Percentiles rank a stretch among this genome's conserved stretches.
Conservation (phyloP, 108 stramenopile species). For the Conticribra weissflogii region DNA sequence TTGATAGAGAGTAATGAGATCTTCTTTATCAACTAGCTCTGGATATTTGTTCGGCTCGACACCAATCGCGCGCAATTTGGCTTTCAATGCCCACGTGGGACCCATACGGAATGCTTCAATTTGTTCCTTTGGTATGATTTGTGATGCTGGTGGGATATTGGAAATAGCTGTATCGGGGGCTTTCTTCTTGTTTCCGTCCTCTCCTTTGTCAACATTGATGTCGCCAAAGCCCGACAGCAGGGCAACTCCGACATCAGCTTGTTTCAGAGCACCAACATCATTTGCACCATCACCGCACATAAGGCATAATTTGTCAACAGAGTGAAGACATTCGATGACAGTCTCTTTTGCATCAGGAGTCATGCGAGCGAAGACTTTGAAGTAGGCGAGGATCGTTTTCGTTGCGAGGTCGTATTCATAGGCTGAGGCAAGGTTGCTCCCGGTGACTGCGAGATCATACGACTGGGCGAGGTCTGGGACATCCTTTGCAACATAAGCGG, state of each 20-base stretch:
- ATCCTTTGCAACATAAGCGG: conserved; percentile 56
- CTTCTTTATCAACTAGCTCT: conserved; percentile 80
- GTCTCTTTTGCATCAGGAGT: conserved; percentile 96
- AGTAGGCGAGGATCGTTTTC: conserved; percentile 70
- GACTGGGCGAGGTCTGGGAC: conserved; percentile 70
- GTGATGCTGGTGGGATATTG: conserved; percentile 26
- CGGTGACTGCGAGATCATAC: conserved; percentile 89
- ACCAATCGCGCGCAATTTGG: conserved; percentile 68
- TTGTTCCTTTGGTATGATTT: conserved; percentile 69
- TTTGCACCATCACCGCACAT: conserved; percentile 99
- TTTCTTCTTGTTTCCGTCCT: conserved; percentile 63
- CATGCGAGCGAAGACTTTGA: conserved; percentile 97
- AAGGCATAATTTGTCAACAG: conserved; percentile 79
- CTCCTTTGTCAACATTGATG: conserved; percentile 85
- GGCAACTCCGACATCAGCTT: conserved; percentile 96
- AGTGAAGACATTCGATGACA: conserved; percentile 89
- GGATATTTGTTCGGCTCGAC: conserved; percentile 85
- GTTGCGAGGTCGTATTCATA: conserved; percentile 77
- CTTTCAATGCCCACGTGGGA: conserved; percentile 65
- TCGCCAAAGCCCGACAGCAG: conserved; percentile 93
- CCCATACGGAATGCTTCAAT: conserved; percentile 56
- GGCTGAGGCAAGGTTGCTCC: conserved; percentile 73
- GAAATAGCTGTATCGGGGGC: conserved; percentile 14
- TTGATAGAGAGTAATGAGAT: conserved; percentile 78
- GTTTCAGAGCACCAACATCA: conserved; percentile 88